Evolutionary conservation across 129 eudicot species (phyloP), one percentile per base, ranked within the genome.

Genomic region (Ambrosia artemisiifolia): DNA sequence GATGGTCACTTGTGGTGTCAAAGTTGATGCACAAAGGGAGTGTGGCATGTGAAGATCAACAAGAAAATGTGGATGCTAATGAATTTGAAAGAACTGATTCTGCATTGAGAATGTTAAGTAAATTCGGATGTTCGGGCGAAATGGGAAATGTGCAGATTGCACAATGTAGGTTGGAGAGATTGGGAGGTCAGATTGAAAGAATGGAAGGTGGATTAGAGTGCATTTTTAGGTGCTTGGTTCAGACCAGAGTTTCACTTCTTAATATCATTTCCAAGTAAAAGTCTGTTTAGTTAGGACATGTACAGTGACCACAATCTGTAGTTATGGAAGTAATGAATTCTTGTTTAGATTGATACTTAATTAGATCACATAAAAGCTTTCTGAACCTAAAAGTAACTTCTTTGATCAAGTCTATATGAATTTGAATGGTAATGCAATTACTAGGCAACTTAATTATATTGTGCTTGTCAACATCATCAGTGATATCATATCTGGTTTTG

Each of bases 1-100:
- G 48, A 55, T 75, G 84, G 84, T 80, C 84, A 33, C 11, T 75
- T 35, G 61, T 62, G 32, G 67, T 80, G 28, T 75, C 80, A 43
- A 80, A 80, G 73, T 69, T 80, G 77, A 75, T 63, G 30, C 71
- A 64, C 51, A 80, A 75, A 47, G 76, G 73, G 38, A 62, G 24
- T 13, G 75, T 64, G 42, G 76, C 67, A 28, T 74, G 72, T 61
- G 80, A 74, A 54, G 75, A 24, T 62, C 71, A 70, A 61, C 70
- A n/a, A 69, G 75, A 80, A 61, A 65, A 69, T 65, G 70, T 50
- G 32, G 30, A 12, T 19, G 34, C 7, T 20, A 79, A 65, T 57
- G 74, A 79, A 30, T 20, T 72, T n/a, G 83, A 56, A 46, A 56
- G 46, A 11, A 12, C 50, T 20, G 80, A 69, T 54, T 34, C 20